These are phyloP conservation scores for Vigna angularis DNA, from an alignment of 306 rosid species.

Conservation along the genomic window DNA sequence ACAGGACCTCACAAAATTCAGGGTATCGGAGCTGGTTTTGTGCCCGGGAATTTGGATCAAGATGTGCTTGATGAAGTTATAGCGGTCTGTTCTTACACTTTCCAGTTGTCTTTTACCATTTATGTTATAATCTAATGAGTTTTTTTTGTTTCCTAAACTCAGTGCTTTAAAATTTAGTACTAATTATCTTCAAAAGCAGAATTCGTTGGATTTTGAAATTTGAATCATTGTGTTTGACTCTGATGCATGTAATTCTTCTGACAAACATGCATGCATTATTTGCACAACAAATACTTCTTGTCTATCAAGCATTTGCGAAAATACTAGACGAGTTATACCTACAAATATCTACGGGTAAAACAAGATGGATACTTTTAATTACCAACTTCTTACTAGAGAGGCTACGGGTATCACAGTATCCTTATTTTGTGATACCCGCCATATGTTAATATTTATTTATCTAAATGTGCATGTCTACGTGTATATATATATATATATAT, in stretches of 20 bases:
- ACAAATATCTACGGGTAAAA: too few relatives aligned
- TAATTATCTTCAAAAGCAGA: slow-evolving; percentile 17
- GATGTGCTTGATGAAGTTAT: slow-evolving; percentile 87
- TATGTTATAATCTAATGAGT: slow-evolving; percentile 2
- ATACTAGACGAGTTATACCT: not conserved
- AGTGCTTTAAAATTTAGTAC: slow-evolving; percentile 1
- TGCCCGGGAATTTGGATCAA: slow-evolving; percentile 89
- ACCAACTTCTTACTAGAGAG: too few relatives aligned
- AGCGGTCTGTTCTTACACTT: slow-evolving; percentile 57
- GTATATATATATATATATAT: too few relatives aligned
- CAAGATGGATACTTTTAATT: too few relatives aligned
- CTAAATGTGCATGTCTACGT: too few relatives aligned
- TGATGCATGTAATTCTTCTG: slow-evolving; percentile 11
- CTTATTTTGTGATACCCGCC: too few relatives aligned
- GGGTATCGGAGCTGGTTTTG: slow-evolving; percentile 99
- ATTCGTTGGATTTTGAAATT: slow-evolving; percentile 18
- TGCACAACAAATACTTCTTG: slow-evolving; percentile 12
- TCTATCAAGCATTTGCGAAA: slow-evolving; percentile 6
- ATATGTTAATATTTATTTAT: too few relatives aligned
- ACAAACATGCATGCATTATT: not conserved
- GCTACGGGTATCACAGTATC: too few relatives aligned
- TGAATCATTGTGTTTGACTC: slow-evolving; percentile 16
- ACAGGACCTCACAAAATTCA: slow-evolving; percentile 99
- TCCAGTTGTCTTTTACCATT: slow-evolving; percentile 5
- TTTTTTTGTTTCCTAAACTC: slow-evolving; percentile 3